Base-by-base conservation (phyloP, 768 basidiomycete genomes). In the Boletales sp. region DNA sequence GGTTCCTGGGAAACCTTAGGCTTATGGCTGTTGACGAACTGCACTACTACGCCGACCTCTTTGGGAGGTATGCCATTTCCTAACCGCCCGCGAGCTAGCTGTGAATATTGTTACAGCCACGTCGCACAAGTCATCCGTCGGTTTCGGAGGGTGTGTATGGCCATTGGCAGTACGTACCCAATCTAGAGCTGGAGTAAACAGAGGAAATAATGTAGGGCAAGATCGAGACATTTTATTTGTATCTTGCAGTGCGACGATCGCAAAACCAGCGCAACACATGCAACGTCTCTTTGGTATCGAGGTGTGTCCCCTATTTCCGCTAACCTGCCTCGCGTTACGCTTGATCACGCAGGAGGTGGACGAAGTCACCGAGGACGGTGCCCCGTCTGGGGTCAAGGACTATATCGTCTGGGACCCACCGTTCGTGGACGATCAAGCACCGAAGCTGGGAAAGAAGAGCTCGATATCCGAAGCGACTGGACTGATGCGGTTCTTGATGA, bases 191-290 rank as follows among this genome's bases (percentile, higher is more conserved):
- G 2, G 15, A 10, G 8, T 32, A n/a, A 14, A 13, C 46, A 50
- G 15, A 50, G 37, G 18, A 40, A 34, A 40, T 35, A 15, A 10
- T 33, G 12, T 28, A n/a, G 30, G 14, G 14, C 48, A 64, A 68
- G 89, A 90, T 59, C 66, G 68, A 42, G 70, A 69, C 0, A 61
- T 77, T 3, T 77, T 72, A 15, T 92, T 90, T 60, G 80, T 94
- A 7, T 92, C 90, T 12, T 94, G 92, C 61, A 92, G 88, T 53
- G 92, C 92, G 33, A 95, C 92, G 0, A 85, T 95, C 39, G 73
- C 83, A 6, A 86, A 90, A 53, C 90, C 92, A 7, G 67, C 70
- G 34, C 68, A 77, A 47, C 87, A 93, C 57, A 93, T 94, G 90
- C 73, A 72, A 51, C 78, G 74, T 33, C 77, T 95, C 39, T 88